Base-by-base conservation (phyloP, 2,329 filamentous ascomycete species). In the Colletotrichum tropicale region DNA sequence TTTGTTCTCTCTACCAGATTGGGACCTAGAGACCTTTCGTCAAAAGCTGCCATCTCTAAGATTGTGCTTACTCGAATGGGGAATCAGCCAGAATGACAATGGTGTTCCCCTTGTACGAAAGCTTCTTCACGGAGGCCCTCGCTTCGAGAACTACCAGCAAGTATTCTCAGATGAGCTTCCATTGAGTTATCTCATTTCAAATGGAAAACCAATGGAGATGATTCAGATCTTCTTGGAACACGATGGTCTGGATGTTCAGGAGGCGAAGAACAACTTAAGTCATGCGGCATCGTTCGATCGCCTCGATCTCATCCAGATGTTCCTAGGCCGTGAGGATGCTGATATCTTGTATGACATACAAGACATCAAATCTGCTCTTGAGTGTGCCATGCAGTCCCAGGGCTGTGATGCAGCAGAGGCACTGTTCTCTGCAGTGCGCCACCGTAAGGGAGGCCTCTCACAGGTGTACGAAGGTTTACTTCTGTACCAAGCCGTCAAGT, bases 1-100 rank as follows among this genome's bases (percentile, higher is more conserved):
- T 5, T 0, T 24, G 32, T 24, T 4, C 12, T 0, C 2, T 21
- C n/a, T 36, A 3, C 60, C 60, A 26, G 10, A 5, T 2, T 62
- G 60, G 60, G 1, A 15, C 16, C 16, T 62, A 5, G 8, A 36
- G 18, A 13, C 24, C 5, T 24, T 62, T 7, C 60, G 60, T 24
- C 18, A 13, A 4, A 18, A n/a, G 30, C 2, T 62, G 15, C 60
- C 60, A 8, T 34, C 12, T 6, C 12, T 62, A 15, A 36, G 60
- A 26, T 13, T 10, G 10, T 10, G 5, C 9, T 12, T 62, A 9
- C 21, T 62, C 8, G 60, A 62, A 38, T 62, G 28, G 28, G 60
- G 3, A 12, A n/a, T 15, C 12, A 21, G 8, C 15, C 28, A 24
- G 9, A 13, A 24, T 30, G n/a, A 62, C 3, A 10, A 34, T 0